phyloP scores from a whole-genome alignment of 2,329 filamentous ascomycete species.

The Claviceps citrina region DNA sequence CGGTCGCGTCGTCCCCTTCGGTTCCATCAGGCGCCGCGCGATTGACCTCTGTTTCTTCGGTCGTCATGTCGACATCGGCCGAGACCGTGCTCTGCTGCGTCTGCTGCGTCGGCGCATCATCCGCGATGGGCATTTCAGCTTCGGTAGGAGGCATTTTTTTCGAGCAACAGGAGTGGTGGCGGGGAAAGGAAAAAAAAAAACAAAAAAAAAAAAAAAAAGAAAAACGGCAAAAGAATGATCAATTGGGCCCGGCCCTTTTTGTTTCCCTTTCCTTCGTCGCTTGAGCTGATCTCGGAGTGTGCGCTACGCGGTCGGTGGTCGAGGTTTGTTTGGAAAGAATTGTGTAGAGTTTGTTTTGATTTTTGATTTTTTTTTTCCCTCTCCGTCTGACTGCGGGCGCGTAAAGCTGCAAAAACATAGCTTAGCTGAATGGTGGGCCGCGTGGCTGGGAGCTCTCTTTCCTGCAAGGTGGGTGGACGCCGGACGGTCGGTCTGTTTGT shows the following conservation, averaged over 20 bases:
- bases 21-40: too few species aligned
- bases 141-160: background rate
- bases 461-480: background rate
- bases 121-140: background rate
- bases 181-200: too few species aligned
- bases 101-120: background rate
- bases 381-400: background rate
- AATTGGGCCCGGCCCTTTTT: too few species aligned
- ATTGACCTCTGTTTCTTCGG: slow-evolving; percentile 12
- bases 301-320: too few species aligned
- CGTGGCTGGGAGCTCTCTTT: background rate
- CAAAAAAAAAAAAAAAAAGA: too few species aligned
- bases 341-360: background rate
- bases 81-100: slow-evolving; percentile 13
- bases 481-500: too few species aligned
- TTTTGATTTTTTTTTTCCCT: background rate
- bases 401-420: background rate
- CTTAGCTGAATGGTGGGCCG: background rate
- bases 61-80: slow-evolving; percentile 26
- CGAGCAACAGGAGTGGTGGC: too few species aligned
- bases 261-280: too few species aligned
- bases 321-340: background rate
- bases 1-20: slow-evolving; percentile 15
- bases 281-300: too few species aligned
- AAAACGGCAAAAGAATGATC: too few species aligned